Percentiles rank a stretch among this genome's conserved stretches.
Conservation (phyloP, 2,329 filamentous ascomycete genomes). For the Lasiodiplodia sp. region DNA sequence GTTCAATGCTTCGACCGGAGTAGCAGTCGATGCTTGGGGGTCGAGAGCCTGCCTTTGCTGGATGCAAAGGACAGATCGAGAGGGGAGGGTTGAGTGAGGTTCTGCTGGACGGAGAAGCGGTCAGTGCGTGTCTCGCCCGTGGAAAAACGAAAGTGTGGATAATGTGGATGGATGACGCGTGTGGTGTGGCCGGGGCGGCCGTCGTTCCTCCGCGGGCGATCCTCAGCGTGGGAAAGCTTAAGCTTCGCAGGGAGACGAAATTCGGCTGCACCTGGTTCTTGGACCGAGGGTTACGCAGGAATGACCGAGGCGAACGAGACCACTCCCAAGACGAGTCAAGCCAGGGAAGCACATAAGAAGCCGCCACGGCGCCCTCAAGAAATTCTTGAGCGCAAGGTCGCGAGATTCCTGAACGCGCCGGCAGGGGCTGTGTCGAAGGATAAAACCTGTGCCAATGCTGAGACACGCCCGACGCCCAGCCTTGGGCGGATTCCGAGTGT, state of each 20-base stretch:
- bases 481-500: slow-evolving; percentile 23
- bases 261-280: slow-evolving; percentile 29
- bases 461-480: slow-evolving; percentile 20
- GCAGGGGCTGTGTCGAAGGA: slow-evolving; percentile 19
- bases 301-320: slow-evolving; percentile 28
- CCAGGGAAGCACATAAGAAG: slow-evolving; percentile 29
- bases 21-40: slow-evolving; percentile 30
- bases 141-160: slow-evolving; percentile 11
- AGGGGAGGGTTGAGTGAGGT: slow-evolving; percentile 20
- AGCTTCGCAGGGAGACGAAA: slow-evolving; percentile 10
- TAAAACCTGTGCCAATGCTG: slow-evolving; percentile 25
- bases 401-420: slow-evolving; percentile 24
- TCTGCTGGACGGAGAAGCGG: slow-evolving; percentile 14
- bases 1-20: slow-evolving; percentile 24
- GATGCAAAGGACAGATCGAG: slow-evolving; percentile 26
- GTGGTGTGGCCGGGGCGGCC: slow-evolving; percentile 21
- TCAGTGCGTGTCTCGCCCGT: slow-evolving; percentile 21
- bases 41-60: slow-evolving; percentile 25
- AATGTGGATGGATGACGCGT: slow-evolving; percentile 29
- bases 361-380: slow-evolving; percentile 24
- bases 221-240: slow-evolving; percentile 26
- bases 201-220: slow-evolving; percentile 22
- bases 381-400: slow-evolving; percentile 28
- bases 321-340: slow-evolving; percentile 27
- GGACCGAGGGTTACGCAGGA: slow-evolving; percentile 30